A percentile compares a stretch with the other conserved stretches of the same genome.
Evolutionary conservation across 495 filamentous ascomycete species (phyloP).

Genomic region (Parathielavia appendiculata): DNA sequence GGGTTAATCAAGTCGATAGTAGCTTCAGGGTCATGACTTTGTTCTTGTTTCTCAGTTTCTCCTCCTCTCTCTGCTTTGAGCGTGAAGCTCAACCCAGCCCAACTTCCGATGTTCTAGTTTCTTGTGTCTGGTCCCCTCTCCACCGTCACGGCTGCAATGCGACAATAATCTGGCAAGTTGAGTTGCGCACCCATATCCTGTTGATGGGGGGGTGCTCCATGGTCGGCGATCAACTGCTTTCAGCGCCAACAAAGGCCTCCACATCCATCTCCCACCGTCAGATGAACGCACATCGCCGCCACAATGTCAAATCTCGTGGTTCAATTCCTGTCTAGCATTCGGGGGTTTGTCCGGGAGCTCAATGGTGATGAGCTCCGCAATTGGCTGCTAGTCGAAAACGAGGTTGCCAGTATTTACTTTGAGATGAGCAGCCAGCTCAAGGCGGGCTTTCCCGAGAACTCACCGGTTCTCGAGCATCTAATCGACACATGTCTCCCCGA

Average conservation of each 20-base stretch:
- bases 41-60: not conserved
- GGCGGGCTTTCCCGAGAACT: constrained; percentile 47
- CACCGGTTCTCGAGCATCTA: constrained; percentile 53
- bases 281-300: not conserved
- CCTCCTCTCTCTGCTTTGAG: no score
- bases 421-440: constrained; percentile 63
- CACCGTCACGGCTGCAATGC: not conserved
- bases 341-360: constrained; percentile 34
- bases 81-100: not conserved
- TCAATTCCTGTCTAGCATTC: constrained; percentile 40
- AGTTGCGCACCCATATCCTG: not conserved
- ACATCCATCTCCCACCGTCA: not conserved
- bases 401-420: constrained; percentile 55
- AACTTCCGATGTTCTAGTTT: not conserved
- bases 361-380: constrained; percentile 40
- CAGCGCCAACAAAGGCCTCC: not conserved
- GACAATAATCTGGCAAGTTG: not conserved
- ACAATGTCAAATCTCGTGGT: constrained; percentile 34
- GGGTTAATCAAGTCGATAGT: not conserved
- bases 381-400: constrained; percentile 44
- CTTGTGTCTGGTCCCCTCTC: not conserved
- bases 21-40: not conserved
- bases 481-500: constrained; percentile 54
- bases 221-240: no score
- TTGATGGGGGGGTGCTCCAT: not conserved